Percentiles rank a stretch among this genome's conserved stretches.
These are phyloP conservation scores for Pythium periplocum DNA, from an alignment of 352 stramenopile species.

Conservation along the genomic window DNA sequence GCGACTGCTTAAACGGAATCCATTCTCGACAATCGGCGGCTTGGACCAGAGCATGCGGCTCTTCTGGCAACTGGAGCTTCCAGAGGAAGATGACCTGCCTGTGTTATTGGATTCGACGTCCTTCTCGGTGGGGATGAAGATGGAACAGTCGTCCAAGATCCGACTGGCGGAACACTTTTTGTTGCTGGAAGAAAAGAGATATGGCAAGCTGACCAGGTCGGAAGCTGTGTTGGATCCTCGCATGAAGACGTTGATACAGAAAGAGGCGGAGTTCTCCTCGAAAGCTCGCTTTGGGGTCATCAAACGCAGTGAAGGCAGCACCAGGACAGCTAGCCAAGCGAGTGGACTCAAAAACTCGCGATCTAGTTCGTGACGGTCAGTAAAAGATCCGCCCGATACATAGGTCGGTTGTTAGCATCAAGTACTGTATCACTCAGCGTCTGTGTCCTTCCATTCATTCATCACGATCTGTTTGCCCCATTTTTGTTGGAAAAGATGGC, in stretches of 20 bases:
- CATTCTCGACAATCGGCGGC: constrained; percentile 64
- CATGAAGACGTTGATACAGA: constrained; percentile 47
- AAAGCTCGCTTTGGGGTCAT: constrained; percentile 50
- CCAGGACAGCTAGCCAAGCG: too few relatives aligned
- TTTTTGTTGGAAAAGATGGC: too few relatives aligned
- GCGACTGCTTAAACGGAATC: constrained; percentile 50
- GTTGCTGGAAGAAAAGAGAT: constrained; percentile 48
- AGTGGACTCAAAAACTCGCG: too few relatives aligned
- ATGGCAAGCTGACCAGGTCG: constrained; percentile 29
- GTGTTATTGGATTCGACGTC: constrained; percentile 52
- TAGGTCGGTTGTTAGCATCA: too few relatives aligned
- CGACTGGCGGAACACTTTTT: constrained; percentile 53
- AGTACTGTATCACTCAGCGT: too few relatives aligned
- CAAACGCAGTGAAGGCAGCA: too few relatives aligned
- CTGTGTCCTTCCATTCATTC: too few relatives aligned
- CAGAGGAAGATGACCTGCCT: constrained; percentile 42
- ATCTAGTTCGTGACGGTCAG: too few relatives aligned
- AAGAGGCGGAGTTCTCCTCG: constrained; percentile 52
- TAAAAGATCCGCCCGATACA: too few relatives aligned
- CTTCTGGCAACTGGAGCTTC: constrained; percentile 49
- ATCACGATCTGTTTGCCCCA: too few relatives aligned
- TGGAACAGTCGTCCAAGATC: constrained; percentile 44
- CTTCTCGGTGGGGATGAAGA: constrained; percentile 24
- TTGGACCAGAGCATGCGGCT: constrained; percentile 58
- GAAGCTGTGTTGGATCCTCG: constrained; percentile 31